phyloP scores from a whole-genome alignment of 78 protist genomes.

The Dictyostelium capitatum region DNA sequence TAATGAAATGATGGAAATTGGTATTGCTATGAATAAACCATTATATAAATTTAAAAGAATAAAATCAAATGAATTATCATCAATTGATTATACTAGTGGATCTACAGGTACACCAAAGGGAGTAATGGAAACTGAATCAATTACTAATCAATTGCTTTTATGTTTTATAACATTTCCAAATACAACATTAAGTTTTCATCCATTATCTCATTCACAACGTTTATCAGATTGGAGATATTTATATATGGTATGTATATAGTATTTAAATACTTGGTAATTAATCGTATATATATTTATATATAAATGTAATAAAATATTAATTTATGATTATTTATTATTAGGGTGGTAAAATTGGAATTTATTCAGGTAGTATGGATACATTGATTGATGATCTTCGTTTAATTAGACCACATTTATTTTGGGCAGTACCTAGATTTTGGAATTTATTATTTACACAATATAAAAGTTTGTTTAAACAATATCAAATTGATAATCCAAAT shows the following conservation, averaged over 20 bases:
- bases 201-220: slow-evolving; percentile 37
- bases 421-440: slow-evolving; percentile 80
- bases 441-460: slow-evolving; percentile 51
- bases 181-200: neutral
- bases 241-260: no score
- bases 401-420: slow-evolving; percentile 42
- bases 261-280: no score
- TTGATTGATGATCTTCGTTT: slow-evolving; percentile 6
- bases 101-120: slow-evolving; percentile 93
- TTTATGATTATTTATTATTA: no score
- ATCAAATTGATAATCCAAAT: neutral
- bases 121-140: slow-evolving; percentile 19
- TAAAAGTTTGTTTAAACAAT: slow-evolving; percentile 16
- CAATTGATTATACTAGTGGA: slow-evolving; percentile 87
- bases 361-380: slow-evolving; percentile 22
- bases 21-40: neutral
- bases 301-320: no score
- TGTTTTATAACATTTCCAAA: neutral
- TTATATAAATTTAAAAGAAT: neutral
- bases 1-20: slow-evolving; percentile 18
- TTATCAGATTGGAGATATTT: slow-evolving; percentile 9
- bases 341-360: slow-evolving; percentile 55
- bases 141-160: neutral
- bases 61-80: neutral
- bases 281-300: no score